Evolutionary conservation across 371 early-diverging fungal genomes (phyloP).

Genomic region (Lichtheimia ornata): DNA sequence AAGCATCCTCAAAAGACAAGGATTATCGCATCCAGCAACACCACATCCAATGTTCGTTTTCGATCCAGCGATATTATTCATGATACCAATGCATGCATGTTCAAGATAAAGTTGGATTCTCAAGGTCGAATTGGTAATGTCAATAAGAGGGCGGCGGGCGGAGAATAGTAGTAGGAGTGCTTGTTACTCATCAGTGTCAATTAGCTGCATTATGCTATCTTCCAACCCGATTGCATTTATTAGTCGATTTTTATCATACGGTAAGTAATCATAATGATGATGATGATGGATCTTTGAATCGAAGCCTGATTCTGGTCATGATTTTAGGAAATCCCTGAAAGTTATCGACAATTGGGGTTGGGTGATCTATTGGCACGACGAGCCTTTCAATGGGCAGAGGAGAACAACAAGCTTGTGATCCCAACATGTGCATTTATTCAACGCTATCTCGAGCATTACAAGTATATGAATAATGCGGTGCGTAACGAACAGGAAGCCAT

Average conservation of each 20-base stretch:
- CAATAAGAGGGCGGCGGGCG: too few species aligned
- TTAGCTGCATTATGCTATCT: slow-evolving; percentile 31
- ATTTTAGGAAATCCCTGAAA: slow-evolving; percentile 22
- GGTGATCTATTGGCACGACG: slow-evolving; percentile 20
- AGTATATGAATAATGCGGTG: slow-evolving; percentile 12
- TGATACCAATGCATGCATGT: slow-evolving; percentile 21
- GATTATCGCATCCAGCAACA: too few species aligned
- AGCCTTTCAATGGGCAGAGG: slow-evolving; percentile 26
- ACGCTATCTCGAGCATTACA: slow-evolving; percentile 18
- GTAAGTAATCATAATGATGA: slow-evolving; percentile 13
- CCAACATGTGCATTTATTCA: slow-evolving; percentile 27
- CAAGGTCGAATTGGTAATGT: too few species aligned
- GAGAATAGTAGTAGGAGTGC: background rate
- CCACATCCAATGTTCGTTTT: too few species aligned
- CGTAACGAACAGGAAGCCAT: slow-evolving; percentile 20
- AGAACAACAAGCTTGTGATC: slow-evolving; percentile 9
- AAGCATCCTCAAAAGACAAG: background rate
- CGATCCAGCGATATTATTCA: slow-evolving; percentile 17
- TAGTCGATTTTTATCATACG: slow-evolving; percentile 31
- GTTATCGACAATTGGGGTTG: slow-evolving; percentile 23
- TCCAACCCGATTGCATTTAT: slow-evolving; percentile 20
- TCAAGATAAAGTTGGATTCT: slow-evolving; percentile 22
- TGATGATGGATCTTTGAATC: background rate
- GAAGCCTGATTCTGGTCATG: background rate
- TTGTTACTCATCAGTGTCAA: background rate